Evolutionary conservation across 768 basidiomycete species (phyloP).

Genomic region (Mycena albidolilacea): DNA sequence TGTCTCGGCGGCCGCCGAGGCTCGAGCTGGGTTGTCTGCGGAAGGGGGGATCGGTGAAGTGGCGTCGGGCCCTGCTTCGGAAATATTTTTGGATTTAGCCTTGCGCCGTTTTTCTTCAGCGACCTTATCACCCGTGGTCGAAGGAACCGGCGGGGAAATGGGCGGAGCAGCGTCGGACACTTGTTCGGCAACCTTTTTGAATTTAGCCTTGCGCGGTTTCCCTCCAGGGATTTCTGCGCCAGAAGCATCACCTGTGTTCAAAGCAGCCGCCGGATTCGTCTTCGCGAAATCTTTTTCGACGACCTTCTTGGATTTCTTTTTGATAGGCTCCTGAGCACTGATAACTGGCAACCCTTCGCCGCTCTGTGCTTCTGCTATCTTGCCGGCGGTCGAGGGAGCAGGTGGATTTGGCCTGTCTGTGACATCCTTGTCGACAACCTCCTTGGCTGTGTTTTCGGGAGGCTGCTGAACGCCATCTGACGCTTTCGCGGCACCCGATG

Average conservation of each 20-base stretch:
- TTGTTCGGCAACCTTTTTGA: conserved; percentile 12
- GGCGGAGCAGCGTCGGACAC: neutral
- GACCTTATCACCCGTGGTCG: too few relatives aligned
- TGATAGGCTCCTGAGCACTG: conserved; percentile 12
- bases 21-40: conserved; percentile 12
- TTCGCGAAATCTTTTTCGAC: conserved; percentile 4
- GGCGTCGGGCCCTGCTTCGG: too few relatives aligned
- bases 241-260: neutral
- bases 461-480: conserved; percentile 2
- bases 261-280: neutral
- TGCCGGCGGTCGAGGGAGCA: neutral
- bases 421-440: conserved; percentile 17
- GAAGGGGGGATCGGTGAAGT: neutral
- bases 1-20: too few relatives aligned
- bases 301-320: conserved; percentile 22
- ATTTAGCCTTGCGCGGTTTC: neutral
- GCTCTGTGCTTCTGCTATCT: conserved; percentile 1
- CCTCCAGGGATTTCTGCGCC: neutral
- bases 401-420: neutral
- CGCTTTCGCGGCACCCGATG: neutral
- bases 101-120: too few relatives aligned
- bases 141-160: neutral
- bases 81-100: too few relatives aligned
- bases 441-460: conserved; percentile 35
- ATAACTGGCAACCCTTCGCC: conserved; percentile 6